Base-by-base conservation (phyloP, 108 stramenopile genomes). In the Skeletonema tropicum region DNA sequence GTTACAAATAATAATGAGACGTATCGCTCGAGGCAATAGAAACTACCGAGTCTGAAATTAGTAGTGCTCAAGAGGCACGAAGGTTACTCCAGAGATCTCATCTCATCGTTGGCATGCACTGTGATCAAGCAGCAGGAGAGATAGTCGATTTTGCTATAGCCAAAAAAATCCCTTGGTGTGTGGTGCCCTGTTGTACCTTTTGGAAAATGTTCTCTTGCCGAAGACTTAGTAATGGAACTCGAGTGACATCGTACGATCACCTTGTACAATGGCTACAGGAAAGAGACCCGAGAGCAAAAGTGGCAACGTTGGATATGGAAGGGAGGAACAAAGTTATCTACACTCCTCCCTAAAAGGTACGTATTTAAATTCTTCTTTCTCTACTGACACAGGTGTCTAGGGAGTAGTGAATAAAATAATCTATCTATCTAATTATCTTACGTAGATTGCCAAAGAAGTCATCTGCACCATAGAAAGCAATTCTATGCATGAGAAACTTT, bases 111-210 rank as follows among this genome's bases (percentile, higher is more conserved):
- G 86, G 83, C 14, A 68, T 87, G 21, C 86, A 87, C 58, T 83
- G 83, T 13, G 86, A 87, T 46, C 84, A 87, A 64, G 86, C 86
- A 3, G 75, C 80, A 26, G 86, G 81, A 1, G 78, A 73, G 6
- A 87, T 87, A 19, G 77, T 82, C 30, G 66, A 77, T 5, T 74
- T 66, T 23, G 86, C 83, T 5, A 12, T 77, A 1, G 73, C 74
- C 26, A 45, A 32, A 29, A 55, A 68, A 4, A 83, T 80, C 0
- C 83, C 86, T 15, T 87, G 64, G 46, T 79, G 77, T 23, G 62
- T 87, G n/a, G 83, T 85, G 0, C 86, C 83, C 0, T 87, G 86
- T 30, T 85, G 86, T 66, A 71, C 78, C 1, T 85, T 77, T 49
- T 70, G 67, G 12, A 42, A 82, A 14, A 29, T 45, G 3, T 87